Conservation (phyloP, 306 rosid species). For the Cicer yamashitae region DNA sequence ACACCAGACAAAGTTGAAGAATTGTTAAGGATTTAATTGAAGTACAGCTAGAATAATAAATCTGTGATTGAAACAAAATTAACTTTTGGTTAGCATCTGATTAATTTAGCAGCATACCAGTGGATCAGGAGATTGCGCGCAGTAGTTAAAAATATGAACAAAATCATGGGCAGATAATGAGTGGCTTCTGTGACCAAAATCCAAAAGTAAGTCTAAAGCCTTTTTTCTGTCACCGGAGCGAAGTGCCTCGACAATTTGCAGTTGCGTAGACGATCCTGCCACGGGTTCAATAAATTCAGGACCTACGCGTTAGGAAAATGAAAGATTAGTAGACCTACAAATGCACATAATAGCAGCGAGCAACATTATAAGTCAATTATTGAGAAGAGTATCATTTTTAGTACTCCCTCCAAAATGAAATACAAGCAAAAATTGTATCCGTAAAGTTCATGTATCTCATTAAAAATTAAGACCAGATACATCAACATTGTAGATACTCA, state of each 20-base stretch:
- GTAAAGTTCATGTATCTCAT: too few relatives aligned
- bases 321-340: not conserved
- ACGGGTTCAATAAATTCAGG: conserved; percentile 41
- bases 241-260: conserved; percentile 69
- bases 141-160: conserved; percentile 60
- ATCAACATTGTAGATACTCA: too few relatives aligned
- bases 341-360: not conserved
- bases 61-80: conserved; percentile 21
- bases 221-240: conserved; percentile 58
- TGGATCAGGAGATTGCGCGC: conserved; percentile 80
- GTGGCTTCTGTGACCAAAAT: conserved; percentile 55
- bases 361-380: not conserved
- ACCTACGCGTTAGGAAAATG: conserved; percentile 46
- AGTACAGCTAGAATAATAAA: conserved; percentile 22
- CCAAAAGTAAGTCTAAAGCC: conserved; percentile 71
- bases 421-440: too few relatives aligned
- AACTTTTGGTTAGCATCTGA: not conserved
- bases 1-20: not conserved
- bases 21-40: not conserved
- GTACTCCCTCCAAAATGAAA: too few relatives aligned
- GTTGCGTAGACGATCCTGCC: conserved; percentile 54
- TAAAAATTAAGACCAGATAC: too few relatives aligned
- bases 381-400: not conserved
- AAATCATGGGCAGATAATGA: conserved; percentile 66
- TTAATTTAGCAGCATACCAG: conserved; percentile 60